A percentile compares a stretch with the other conserved stretches of the same genome.
phyloP scores from a whole-genome alignment of 306 rosid species.

The Cajanus cajan region DNA sequence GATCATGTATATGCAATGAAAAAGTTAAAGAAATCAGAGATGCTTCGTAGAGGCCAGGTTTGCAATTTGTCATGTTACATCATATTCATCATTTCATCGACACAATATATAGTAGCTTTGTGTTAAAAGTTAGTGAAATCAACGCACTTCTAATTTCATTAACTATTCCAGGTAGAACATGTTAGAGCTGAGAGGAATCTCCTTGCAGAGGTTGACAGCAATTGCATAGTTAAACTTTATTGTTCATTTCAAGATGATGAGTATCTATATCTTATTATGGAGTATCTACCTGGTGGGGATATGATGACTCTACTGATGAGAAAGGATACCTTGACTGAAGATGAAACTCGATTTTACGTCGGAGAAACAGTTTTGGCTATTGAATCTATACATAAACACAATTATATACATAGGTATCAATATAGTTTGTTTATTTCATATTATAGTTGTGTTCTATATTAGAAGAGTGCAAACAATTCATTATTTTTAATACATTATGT shows the following conservation, averaged over 20 bases:
- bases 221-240: conserved; percentile 93
- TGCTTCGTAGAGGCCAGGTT: conserved; percentile 99
- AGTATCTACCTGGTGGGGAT: conserved; percentile 98
- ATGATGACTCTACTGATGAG: conserved; percentile 99
- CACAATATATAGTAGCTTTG: not conserved
- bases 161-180: conserved; percentile 80
- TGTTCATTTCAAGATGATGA: conserved; percentile 95
- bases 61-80: conserved; percentile 15
- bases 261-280: conserved; percentile 91
- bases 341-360: conserved; percentile 85
- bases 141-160: conserved; percentile 2
- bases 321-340: conserved; percentile 89
- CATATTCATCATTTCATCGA: not conserved
- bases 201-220: conserved; percentile 97
- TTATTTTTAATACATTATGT: too few relatives aligned
- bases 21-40: conserved; percentile 94
- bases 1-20: conserved; percentile 95
- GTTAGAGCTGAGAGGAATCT: conserved; percentile 96
- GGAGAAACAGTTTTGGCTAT: conserved; percentile 91
- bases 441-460: not conserved
- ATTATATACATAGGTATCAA: conserved; percentile 95
- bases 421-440: conserved; percentile 6
- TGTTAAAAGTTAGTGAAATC: conserved; percentile 7
- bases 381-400: conserved; percentile 93
- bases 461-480: too few relatives aligned